Evolutionary conservation across 2,329 filamentous ascomycete genomes (phyloP).

Genomic region (Xylariaceae sp.): DNA sequence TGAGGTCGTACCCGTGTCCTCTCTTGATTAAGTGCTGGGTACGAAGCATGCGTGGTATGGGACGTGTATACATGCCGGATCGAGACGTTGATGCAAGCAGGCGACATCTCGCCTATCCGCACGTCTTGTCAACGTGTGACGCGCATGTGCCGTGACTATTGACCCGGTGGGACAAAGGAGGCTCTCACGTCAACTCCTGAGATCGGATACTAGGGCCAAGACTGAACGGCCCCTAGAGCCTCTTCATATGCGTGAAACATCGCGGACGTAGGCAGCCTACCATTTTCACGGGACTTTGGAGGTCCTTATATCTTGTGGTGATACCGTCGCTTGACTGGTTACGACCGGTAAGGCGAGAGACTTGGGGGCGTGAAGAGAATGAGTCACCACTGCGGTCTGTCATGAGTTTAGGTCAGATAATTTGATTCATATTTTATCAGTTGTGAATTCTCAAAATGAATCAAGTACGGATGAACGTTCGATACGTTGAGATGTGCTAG

Average conservation of each 20-base stretch:
- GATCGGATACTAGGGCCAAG: not conserved
- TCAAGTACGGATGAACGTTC: not conserved
- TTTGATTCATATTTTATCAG: not conserved
- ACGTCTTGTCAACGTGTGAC: not conserved
- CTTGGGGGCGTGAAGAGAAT: not conserved
- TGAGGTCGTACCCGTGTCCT: not conserved
- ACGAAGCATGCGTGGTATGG: not conserved
- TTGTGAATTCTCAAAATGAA: not conserved
- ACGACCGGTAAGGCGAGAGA: not conserved
- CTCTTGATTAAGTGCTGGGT: not conserved
- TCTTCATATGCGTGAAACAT: not conserved
- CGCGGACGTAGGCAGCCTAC: constrained; percentile 3
- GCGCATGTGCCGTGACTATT: not conserved
- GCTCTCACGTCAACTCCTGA: not conserved
- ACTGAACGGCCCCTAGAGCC: not conserved
- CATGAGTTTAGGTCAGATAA: not conserved
- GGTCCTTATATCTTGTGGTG: not conserved
- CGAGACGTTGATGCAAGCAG: not conserved
- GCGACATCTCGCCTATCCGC: not conserved
- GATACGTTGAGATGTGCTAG: not conserved
- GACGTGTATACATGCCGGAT: not conserved
- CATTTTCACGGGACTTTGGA: not conserved
- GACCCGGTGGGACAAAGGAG: not conserved
- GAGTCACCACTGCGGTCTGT: not conserved
- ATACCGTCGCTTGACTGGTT: not conserved